These are phyloP conservation scores for Agrocybe pediades DNA, from an alignment of 768 basidiomycete species.

Conservation along the genomic window DNA sequence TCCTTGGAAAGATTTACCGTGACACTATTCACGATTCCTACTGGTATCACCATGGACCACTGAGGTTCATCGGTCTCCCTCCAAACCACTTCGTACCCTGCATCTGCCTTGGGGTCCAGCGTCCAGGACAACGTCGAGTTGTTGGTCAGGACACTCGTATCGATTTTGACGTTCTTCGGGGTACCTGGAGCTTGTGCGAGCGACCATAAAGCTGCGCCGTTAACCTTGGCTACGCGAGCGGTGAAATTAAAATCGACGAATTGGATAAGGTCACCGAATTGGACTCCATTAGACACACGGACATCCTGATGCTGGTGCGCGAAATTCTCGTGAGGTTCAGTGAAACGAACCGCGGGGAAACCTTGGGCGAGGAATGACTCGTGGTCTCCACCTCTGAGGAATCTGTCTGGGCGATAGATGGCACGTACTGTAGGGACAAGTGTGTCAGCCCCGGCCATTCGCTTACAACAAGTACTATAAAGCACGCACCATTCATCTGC, in stretches of 20 bases:
- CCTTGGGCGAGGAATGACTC: conserved; percentile 49
- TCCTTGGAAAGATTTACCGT: conserved; percentile 51
- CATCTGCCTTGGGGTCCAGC: conserved; percentile 37
- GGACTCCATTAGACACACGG: conserved; percentile 47
- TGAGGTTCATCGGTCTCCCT: conserved; percentile 45
- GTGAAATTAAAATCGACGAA: conserved; percentile 56
- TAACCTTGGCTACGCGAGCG: conserved; percentile 50
- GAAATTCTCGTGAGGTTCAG: conserved; percentile 58
- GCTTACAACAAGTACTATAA: too few relatives aligned
- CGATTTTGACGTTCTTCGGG: conserved; percentile 47
- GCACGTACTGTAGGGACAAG: conserved; percentile 39
- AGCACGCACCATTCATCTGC: conserved; percentile 49
- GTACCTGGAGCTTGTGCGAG: conserved; percentile 61
- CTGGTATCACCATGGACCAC: conserved; percentile 52
- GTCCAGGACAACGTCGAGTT: conserved; percentile 56
- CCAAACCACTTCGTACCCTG: conserved; percentile 55
- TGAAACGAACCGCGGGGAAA: conserved; percentile 57
- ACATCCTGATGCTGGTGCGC: conserved; percentile 61
- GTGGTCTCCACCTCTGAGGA: conserved; percentile 57
- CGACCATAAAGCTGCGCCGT: conserved; percentile 55
- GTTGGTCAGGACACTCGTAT: conserved; percentile 49
- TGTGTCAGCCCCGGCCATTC: background rate
- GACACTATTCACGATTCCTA: conserved; percentile 41
- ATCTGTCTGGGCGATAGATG: conserved; percentile 54
- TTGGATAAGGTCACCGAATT: conserved; percentile 56